Conservation (phyloP, 140 eudicot species). For the Cichorium intybus region DNA sequence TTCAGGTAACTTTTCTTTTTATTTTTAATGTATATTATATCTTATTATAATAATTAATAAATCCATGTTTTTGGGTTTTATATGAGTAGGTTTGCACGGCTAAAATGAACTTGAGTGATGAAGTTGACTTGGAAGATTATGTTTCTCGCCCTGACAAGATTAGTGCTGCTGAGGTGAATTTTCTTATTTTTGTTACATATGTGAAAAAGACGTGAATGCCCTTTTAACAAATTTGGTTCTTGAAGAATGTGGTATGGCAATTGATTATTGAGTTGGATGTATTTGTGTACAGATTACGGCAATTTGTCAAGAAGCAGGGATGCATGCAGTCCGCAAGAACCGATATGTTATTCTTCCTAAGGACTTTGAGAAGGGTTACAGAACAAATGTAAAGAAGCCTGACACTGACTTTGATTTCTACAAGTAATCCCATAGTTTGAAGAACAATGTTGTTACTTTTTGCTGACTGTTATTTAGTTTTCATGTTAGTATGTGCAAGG, state of each 20-base stretch:
- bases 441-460: not conserved
- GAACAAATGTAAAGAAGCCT: conserved; percentile 89
- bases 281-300: conserved; percentile 67
- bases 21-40: not conserved
- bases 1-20: conserved; percentile 46
- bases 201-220: too few species aligned
- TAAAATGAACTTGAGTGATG: conserved; percentile 92
- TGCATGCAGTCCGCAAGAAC: conserved; percentile 94
- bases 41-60: not conserved
- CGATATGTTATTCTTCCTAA: conserved; percentile 90
- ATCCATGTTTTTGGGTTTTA: not conserved
- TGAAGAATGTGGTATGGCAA: too few species aligned
- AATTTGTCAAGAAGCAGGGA: conserved; percentile 96
- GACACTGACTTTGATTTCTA: conserved; percentile 96
- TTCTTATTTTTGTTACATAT: not conserved
- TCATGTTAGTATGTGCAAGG: not conserved
- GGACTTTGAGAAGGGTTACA: conserved; percentile 98
- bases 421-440: conserved; percentile 42
- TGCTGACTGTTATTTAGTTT: not conserved
- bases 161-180: conserved; percentile 96
- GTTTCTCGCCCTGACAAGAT: conserved; percentile 97
- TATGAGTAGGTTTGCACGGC: conserved; percentile 80
- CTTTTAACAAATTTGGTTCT: too few species aligned
- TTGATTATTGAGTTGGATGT: not conserved
- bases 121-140: conserved; percentile 96